phyloP scores from a whole-genome alignment of 2,329 filamentous ascomycete genomes.

The Fusarium chaquense region DNA sequence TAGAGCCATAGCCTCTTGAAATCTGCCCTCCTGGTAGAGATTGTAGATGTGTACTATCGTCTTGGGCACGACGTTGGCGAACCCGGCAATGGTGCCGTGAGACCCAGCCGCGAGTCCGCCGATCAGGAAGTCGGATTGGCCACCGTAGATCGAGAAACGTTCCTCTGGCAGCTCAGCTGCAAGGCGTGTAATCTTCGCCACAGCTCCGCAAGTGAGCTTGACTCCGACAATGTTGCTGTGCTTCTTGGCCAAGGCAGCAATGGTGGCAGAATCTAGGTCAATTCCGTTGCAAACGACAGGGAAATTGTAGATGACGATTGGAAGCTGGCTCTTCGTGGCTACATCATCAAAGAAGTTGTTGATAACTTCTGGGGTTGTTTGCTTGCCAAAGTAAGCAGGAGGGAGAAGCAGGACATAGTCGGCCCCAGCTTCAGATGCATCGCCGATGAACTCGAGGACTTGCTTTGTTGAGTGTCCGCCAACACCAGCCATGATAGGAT shows the following conservation, averaged over 20 bases:
- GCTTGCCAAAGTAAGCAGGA: conserved; percentile 73
- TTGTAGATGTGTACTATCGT: conserved; percentile 70
- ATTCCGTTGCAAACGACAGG: conserved; percentile 75
- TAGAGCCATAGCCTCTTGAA: conserved; percentile 69
- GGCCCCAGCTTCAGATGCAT: conserved; percentile 70
- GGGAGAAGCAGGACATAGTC: conserved; percentile 72
- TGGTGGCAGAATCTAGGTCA: conserved; percentile 74
- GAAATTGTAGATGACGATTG: conserved; percentile 76
- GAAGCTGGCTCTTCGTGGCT: conserved; percentile 62
- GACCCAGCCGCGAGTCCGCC: conserved; percentile 69
- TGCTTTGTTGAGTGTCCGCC: conserved; percentile 74
- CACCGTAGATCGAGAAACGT: conserved; percentile 75
- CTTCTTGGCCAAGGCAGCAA: conserved; percentile 51
- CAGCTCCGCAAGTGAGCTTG: conserved; percentile 78
- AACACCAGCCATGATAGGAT: conserved; percentile 82
- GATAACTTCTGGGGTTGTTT: conserved; percentile 69
- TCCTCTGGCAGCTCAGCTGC: conserved; percentile 61
- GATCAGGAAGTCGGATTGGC: conserved; percentile 78
- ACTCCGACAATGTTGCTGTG: conserved; percentile 73
- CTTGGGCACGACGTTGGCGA: conserved; percentile 72
- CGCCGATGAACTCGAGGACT: conserved; percentile 69
- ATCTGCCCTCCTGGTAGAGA: conserved; percentile 68
- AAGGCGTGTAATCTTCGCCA: conserved; percentile 76
- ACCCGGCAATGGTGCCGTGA: conserved; percentile 71
- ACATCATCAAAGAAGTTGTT: conserved; percentile 71